Evolutionary conservation across 768 basidiomycete species (phyloP).

Genomic region (Macrolepiota fuliginosa): DNA sequence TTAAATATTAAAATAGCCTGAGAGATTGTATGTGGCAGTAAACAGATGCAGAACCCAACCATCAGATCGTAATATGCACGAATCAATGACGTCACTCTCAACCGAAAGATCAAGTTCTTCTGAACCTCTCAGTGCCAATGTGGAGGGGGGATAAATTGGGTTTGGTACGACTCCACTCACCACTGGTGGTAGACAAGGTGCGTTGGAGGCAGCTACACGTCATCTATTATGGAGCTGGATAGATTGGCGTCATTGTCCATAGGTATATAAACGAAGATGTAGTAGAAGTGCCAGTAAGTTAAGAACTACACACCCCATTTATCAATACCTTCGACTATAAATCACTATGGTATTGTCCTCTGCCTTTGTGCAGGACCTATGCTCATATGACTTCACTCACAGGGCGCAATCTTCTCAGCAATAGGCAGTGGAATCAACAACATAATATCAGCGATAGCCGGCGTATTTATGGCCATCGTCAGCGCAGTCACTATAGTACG

Average conservation of each 20-base stretch:
- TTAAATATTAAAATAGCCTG: too few species aligned
- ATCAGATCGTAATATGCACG: too few species aligned
- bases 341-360: not conserved
- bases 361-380: not conserved
- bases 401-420: slow-evolving; percentile 50
- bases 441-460: slow-evolving; percentile 59
- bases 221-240: not conserved
- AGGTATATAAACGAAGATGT: not conserved
- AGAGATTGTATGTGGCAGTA: too few species aligned
- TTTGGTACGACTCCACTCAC: too few species aligned
- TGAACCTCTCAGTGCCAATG: too few species aligned
- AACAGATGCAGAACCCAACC: too few species aligned
- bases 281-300: not conserved
- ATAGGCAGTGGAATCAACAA: slow-evolving; percentile 60
- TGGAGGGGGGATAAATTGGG: too few species aligned
- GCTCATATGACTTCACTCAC: not conserved
- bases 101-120: too few species aligned
- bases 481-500: slow-evolving; percentile 56
- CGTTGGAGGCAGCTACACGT: not conserved
- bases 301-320: not conserved
- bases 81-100: too few species aligned
- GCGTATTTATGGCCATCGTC: slow-evolving; percentile 59
- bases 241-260: not conserved
- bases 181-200: too few species aligned
- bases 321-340: not conserved